phyloP scores from a whole-genome alignment of 2,329 filamentous ascomycete species.

The Monosporascus sp. region DNA sequence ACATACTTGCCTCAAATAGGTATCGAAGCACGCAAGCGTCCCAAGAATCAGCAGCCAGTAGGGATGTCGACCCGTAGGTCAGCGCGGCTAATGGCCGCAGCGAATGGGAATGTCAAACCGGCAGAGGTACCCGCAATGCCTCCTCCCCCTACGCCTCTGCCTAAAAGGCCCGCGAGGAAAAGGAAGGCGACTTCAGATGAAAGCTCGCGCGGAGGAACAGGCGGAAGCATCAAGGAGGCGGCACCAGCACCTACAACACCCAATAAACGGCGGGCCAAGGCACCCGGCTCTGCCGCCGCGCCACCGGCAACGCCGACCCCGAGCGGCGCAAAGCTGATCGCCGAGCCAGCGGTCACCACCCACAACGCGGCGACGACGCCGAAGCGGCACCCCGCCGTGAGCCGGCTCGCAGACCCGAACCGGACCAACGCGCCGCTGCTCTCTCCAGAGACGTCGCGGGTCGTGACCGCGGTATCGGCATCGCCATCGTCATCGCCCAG shows the following conservation, averaged over 20 bases:
- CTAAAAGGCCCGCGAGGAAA: constrained; percentile 30
- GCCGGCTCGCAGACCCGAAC: constrained; percentile 57
- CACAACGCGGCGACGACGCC: constrained; percentile 18
- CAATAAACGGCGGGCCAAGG: constrained; percentile 21
- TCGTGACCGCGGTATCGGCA: constrained; percentile 49
- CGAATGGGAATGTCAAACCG: constrained; percentile 13
- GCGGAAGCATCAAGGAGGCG: too few species aligned
- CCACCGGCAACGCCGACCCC: constrained; percentile 44
- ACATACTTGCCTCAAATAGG: neutral
- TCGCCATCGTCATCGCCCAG: constrained; percentile 42
- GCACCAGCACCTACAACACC: constrained; percentile 23
- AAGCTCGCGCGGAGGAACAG: too few species aligned
- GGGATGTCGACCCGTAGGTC: constrained; percentile 28
- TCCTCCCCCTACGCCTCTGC: constrained; percentile 15
- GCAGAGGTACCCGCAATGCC: constrained; percentile 13
- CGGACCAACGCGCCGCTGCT: constrained; percentile 64
- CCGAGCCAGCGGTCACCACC: constrained; percentile 21
- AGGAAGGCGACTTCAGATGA: neutral
- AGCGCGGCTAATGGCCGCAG: constrained; percentile 22
- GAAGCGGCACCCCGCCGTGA: constrained; percentile 37
- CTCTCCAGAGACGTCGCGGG: constrained; percentile 63
- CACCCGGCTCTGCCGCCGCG: constrained; percentile 16
- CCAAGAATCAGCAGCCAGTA: constrained; percentile 3
- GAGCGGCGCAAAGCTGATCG: constrained; percentile 36
- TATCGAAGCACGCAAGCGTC: neutral